Percentiles rank a stretch among this genome's conserved stretches.
Evolutionary conservation across 495 filamentous ascomycete genomes (phyloP).

Genomic region (Endocarpon pusillum): DNA sequence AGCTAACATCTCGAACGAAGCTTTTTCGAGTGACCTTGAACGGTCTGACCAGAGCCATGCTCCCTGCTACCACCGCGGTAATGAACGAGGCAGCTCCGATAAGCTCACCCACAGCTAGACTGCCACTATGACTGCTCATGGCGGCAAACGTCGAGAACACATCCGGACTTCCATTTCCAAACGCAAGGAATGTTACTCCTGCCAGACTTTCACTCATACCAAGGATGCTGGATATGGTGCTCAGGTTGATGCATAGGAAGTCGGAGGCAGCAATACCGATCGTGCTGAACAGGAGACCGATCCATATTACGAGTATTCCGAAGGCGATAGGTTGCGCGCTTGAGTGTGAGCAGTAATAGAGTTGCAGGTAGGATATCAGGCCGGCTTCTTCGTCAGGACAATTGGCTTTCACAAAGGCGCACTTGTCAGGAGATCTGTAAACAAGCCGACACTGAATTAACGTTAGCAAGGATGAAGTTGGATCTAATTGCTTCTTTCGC

Average conservation of each 20-base stretch:
- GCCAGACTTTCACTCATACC: slow-evolving; percentile 93
- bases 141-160: slow-evolving; percentile 98
- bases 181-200: slow-evolving; percentile 90
- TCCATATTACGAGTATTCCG: slow-evolving; percentile 58
- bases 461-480: slow-evolving; percentile 8
- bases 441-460: slow-evolving; percentile 56
- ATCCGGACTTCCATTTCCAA: slow-evolving; percentile 98
- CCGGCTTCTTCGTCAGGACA: slow-evolving; percentile 85
- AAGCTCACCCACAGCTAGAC: slow-evolving; percentile 86
- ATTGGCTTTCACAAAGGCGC: slow-evolving; percentile 65
- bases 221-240: slow-evolving; percentile 71
- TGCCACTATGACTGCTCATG: slow-evolving; percentile 91
- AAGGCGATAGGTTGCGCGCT: slow-evolving; percentile 63
- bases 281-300: slow-evolving; percentile 83
- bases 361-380: slow-evolving; percentile 67
- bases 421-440: slow-evolving; percentile 61
- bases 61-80: slow-evolving; percentile 91
- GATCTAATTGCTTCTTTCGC: not conserved
- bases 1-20: slow-evolving; percentile 83
- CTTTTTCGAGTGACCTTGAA: slow-evolving; percentile 79
- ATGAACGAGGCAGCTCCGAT: slow-evolving; percentile 95
- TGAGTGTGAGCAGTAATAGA: slow-evolving; percentile 77
- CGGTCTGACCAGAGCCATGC: slow-evolving; percentile 87
- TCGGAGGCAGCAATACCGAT: slow-evolving; percentile 98
- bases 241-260: slow-evolving; percentile 94